Evolutionary conservation across 805 yeast genomes (phyloP).

Genomic region (Ogataea ramenticola): DNA sequence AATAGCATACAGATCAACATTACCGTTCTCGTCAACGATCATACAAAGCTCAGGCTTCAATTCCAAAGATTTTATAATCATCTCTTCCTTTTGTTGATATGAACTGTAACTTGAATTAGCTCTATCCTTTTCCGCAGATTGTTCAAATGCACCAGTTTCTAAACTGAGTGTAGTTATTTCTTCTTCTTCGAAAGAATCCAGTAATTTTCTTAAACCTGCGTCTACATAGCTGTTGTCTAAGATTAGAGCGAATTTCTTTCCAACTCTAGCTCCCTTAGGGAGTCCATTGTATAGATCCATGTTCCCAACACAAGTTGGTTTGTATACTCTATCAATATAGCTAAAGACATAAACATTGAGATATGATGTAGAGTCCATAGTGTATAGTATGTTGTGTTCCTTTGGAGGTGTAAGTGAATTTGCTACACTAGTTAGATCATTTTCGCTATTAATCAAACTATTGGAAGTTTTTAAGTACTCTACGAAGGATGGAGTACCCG

Average conservation of each 20-base stretch:
- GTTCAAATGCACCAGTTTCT: not conserved
- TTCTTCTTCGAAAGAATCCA: slow-evolving; percentile 12
- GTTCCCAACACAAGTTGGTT: slow-evolving; percentile 51
- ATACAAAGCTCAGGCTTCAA: slow-evolving; percentile 31
- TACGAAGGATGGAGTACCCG: slow-evolving; percentile 4
- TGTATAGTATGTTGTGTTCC: slow-evolving; percentile 50
- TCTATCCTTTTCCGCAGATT: slow-evolving; percentile 4
- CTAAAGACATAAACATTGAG: slow-evolving; percentile 66
- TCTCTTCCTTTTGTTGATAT: slow-evolving; percentile 10
- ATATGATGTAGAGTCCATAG: slow-evolving; percentile 51
- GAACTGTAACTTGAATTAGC: slow-evolving; percentile 9
- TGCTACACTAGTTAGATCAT: not conserved
- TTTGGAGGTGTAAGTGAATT: slow-evolving; percentile 9
- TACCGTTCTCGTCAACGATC: slow-evolving; percentile 34
- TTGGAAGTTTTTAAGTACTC: slow-evolving; percentile 21
- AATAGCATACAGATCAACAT: slow-evolving; percentile 37
- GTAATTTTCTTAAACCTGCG: slow-evolving; percentile 15
- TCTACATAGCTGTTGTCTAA: slow-evolving; percentile 32
- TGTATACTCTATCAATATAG: slow-evolving; percentile 50
- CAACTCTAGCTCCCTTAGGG: slow-evolving; percentile 2
- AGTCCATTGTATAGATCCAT: slow-evolving; percentile 24
- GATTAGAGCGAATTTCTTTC: slow-evolving; percentile 20
- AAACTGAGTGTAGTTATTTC: not conserved
- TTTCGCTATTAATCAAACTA: slow-evolving; percentile 12
- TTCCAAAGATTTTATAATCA: slow-evolving; percentile 18